A percentile compares a stretch with the other conserved stretches of the same genome.
Conservation (phyloP, 2,329 filamentous ascomycete species). For the Cercospora zeae-maydis region DNA sequence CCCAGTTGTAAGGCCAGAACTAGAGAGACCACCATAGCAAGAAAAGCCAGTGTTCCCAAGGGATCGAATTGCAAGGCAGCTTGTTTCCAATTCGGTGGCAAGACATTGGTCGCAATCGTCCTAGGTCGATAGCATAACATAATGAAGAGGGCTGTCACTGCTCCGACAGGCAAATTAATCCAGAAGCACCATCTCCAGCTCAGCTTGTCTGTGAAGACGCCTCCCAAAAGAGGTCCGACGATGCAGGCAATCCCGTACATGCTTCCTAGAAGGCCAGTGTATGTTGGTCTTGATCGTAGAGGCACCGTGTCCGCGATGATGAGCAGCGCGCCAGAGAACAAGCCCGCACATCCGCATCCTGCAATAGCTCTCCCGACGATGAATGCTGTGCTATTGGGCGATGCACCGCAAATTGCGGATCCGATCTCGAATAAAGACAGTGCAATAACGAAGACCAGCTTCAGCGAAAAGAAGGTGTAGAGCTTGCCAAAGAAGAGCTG, state of each 20-base stretch:
- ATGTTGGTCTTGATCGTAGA: slow-evolving; percentile 21
- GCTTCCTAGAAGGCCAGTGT: slow-evolving; percentile 34
- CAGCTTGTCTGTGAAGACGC: slow-evolving; percentile 60
- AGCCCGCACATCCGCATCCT: slow-evolving; percentile 59
- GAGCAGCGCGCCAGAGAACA: slow-evolving; percentile 59
- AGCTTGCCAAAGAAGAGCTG: slow-evolving; percentile 35
- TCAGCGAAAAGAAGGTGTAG: slow-evolving; percentile 30
- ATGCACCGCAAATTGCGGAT: slow-evolving; percentile 47
- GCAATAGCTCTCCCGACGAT: slow-evolving; percentile 57
- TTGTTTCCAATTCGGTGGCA: slow-evolving; percentile 20
- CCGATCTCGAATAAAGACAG: slow-evolving; percentile 45
- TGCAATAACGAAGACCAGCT: slow-evolving; percentile 35
- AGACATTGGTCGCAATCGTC: slow-evolving; percentile 28
- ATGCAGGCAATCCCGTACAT: slow-evolving; percentile 46
- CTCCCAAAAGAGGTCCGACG: slow-evolving; percentile 65
- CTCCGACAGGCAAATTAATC: slow-evolving; percentile 40
- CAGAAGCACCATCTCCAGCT: slow-evolving; percentile 57
- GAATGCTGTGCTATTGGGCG: slow-evolving; percentile 35
- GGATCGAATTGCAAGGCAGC: slow-evolving; percentile 41
- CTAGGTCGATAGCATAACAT: slow-evolving; percentile 39
- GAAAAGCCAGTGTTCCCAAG: slow-evolving; percentile 34
- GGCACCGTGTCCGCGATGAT: slow-evolving; percentile 52
- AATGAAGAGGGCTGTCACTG: slow-evolving; percentile 27
- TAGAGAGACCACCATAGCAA: slow-evolving; percentile 42
- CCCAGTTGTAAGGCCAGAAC: slow-evolving; percentile 48